A percentile compares a stretch with the other conserved stretches of the same genome.
phyloP scores from a whole-genome alignment of 176 grass and related monocot species.

The Thinopyrum elongatum region DNA sequence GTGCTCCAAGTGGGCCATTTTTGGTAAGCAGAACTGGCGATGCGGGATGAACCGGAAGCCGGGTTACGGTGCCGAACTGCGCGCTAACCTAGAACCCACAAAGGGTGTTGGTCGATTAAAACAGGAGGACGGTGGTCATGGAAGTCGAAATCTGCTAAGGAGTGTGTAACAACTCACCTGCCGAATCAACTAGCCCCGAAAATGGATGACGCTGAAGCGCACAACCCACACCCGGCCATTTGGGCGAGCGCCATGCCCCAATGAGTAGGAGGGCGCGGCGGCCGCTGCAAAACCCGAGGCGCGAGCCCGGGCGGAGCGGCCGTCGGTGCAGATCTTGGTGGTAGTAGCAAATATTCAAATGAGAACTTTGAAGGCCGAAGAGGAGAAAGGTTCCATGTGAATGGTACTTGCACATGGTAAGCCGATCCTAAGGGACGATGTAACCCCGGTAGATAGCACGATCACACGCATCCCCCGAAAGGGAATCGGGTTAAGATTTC shows the following conservation, averaged over 20 bases:
- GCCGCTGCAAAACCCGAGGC: slow-evolving; percentile 35
- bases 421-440: slow-evolving; percentile 65
- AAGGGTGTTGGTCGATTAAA: slow-evolving; percentile 57
- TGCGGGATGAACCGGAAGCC: slow-evolving; percentile 39
- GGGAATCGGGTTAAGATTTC: slow-evolving; percentile 42
- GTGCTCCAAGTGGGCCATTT: slow-evolving; percentile 62
- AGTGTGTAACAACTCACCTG: slow-evolving; percentile 81
- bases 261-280: too few species aligned
- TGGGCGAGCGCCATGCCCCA: too few species aligned
- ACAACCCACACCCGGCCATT: slow-evolving; percentile 65
- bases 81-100: slow-evolving; percentile 48
- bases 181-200: slow-evolving; percentile 82
- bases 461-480: background rate
- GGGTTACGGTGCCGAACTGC: slow-evolving; percentile 30
- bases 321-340: slow-evolving; percentile 56
- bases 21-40: slow-evolving; percentile 55
- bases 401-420: slow-evolving; percentile 74
- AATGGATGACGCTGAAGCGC: slow-evolving; percentile 61
- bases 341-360: slow-evolving; percentile 71
- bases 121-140: slow-evolving; percentile 25
- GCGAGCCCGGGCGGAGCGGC: slow-evolving; percentile 48
- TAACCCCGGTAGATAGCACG: slow-evolving; percentile 34
- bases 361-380: slow-evolving; percentile 64
- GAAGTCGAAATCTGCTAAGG: slow-evolving; percentile 66
- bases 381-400: slow-evolving; percentile 79